Evolutionary conservation across 2,329 filamentous ascomycete genomes (phyloP), one percentile per base, ranked within the genome.

Genomic region (Emergomyces pasteurianus): DNA sequence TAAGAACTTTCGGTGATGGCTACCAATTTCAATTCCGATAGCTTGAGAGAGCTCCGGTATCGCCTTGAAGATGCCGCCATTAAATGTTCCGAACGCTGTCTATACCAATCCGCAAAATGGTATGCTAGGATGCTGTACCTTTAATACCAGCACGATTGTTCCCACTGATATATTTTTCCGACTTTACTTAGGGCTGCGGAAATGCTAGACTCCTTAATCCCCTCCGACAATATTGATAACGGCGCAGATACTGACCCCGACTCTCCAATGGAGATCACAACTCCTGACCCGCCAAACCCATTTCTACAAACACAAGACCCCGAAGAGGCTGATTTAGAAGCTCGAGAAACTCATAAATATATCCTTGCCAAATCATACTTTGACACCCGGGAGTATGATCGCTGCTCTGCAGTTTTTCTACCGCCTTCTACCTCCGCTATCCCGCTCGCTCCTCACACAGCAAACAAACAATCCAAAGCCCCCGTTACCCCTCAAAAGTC

Each of bases 51-150:
- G 70, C 79, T 95, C 63, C 85, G 87, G 69, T 82, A 81, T 43
- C 84, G 89, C 40, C 81, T 96, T 50, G 90, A 95, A 72, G 87
- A 91, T 69, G 90, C 92, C 36, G 87, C 94, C 2, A 81, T 94
- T 28, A 91, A 91, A 71, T 97, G 92, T 77, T 95, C 91, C 1
- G 94, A 99, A 72, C 82, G 94, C 73, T 96, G 94, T 73, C 82
- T 99, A 14, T 97, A 96, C 71, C 92, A 96, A 69, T 94, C 92
- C 7, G 87, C 94, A 34, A 97, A 97, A 85, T 99, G 94, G 94
- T 96, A 70, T 43, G 69, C 40, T 21, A 43, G 46, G 58, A 18
- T 59, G 57, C 38, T 34, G 46, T 57, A 36, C 21, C 36, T 60
- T 55, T 31, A 46, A 18, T 46, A 26, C 10, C 14, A n/a, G 26